Evolutionary conservation across 208 protist species (phyloP).

Genomic region (Trichomonas vaginalis): DNA sequence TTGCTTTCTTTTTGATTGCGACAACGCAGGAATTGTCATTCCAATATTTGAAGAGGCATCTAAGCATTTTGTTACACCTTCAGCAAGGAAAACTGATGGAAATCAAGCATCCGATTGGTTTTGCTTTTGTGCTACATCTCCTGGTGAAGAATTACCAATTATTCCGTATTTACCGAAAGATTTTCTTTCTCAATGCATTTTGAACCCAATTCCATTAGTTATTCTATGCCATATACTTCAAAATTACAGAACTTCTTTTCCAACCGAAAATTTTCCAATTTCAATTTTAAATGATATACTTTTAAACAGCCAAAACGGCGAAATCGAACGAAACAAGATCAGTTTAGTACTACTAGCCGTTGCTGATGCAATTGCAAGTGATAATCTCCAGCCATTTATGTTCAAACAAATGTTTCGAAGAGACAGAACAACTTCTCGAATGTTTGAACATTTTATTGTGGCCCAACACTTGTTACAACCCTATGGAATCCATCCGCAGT

Average conservation of each 20-base stretch:
- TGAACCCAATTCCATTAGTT: not conserved
- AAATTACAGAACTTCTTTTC: not conserved
- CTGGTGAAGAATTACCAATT: not conserved
- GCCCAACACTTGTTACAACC: not conserved
- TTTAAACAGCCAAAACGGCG: not conserved
- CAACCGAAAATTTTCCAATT: not conserved
- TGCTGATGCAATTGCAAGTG: not conserved
- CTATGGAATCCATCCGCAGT: not conserved
- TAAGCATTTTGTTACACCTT: not conserved
- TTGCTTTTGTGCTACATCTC: not conserved
- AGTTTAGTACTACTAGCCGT: not conserved
- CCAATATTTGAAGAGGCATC: not conserved
- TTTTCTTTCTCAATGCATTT: not conserved
- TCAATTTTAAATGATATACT: not conserved
- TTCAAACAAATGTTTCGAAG: not conserved
- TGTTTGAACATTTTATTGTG: not conserved
- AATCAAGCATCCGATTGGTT: not conserved
- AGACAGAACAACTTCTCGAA: not conserved
- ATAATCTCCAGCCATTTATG: not conserved
- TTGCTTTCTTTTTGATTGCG: not conserved
- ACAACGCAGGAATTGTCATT: not conserved
- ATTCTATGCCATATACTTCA: not conserved
- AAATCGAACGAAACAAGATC: not conserved
- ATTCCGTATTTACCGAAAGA: not conserved
- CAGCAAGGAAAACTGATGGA: not conserved